Base-by-base conservation (phyloP, 2,329 filamentous ascomycete genomes). In the Aspergillus transmontanensis region DNA sequence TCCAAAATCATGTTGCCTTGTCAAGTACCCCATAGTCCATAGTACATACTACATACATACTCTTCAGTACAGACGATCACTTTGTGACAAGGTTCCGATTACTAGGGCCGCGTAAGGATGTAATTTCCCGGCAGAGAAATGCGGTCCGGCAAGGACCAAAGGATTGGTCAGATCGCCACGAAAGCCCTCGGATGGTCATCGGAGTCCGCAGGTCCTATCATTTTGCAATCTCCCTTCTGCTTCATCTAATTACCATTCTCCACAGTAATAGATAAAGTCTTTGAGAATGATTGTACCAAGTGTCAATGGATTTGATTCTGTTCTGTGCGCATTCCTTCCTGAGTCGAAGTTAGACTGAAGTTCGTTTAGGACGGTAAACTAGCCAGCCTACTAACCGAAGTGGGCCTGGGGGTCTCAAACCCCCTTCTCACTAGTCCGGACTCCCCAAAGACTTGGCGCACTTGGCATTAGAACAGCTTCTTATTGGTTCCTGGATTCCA, bases 391-490 rank as follows among this genome's bases (percentile, higher is more conserved):
- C 28, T 30, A 21, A 55, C 34, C 58, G 46, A 50, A 50, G n/a
- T 54, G 43, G 43, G 21, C 43, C 21, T 34, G 36, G 51, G 51
- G n/a, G 30, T 26, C 30, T 32, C n/a, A 54, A 36, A 32, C 30
- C 51, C 51, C 28, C 51, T 59, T 58, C 39, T 41, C 58, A 58
- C 59, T 64, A 64, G 62, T 39, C 56, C 36, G 55, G 53, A 26
- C 28, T 51, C 43, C 26, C 41, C 50, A 58, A 58, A 53, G 57
- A 53, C 64, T 65, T 65, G 64, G 64, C 61, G 41, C 34, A 16
- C 64, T 65, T 65, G 64, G 64, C 64, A 12, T 2, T 6, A 10
- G 10, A 0, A 1, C 3, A 10, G 1, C 4, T 12, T 3, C 1
- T 57, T 9, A 65, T 65, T 65, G 64, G 64, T 12, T 34, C 10